phyloP scores from a whole-genome alignment of 441 rosid genomes.

The Syzygium malaccense region DNA sequence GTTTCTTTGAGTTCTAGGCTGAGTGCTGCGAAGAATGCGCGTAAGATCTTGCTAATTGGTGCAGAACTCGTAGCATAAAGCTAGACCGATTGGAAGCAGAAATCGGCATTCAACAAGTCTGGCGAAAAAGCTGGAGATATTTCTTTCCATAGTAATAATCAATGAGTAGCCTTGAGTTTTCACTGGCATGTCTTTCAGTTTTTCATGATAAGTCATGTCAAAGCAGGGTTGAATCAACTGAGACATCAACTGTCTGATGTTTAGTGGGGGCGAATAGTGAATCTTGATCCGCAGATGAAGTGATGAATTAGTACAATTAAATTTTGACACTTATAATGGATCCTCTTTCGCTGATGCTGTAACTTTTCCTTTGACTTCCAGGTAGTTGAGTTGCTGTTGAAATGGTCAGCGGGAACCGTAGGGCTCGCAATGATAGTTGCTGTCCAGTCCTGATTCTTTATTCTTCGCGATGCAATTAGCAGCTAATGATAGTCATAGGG shows the following conservation, averaged over 20 bases:
- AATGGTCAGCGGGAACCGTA: constrained; percentile 22
- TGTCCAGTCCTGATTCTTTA: constrained; percentile 14
- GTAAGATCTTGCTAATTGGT: background rate
- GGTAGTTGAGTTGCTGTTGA: constrained; percentile 28
- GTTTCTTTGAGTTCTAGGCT: background rate
- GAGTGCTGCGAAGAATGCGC: background rate
- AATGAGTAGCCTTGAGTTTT: background rate
- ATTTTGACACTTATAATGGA: background rate
- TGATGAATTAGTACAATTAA: background rate
- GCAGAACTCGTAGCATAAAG: background rate
- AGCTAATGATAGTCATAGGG: constrained; percentile 53
- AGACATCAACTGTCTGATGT: background rate
- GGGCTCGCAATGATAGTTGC: constrained; percentile 27
- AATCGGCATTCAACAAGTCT: background rate
- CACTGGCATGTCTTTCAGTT: background rate
- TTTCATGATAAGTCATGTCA: background rate
- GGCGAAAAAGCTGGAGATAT: background rate
- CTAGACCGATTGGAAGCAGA: background rate
- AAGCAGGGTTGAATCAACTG: background rate
- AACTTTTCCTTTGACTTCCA: constrained; percentile 18
- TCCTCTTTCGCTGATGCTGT: background rate
- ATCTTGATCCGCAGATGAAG: background rate
- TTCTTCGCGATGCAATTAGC: constrained; percentile 74
- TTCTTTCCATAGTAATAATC: background rate
- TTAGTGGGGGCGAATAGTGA: background rate